These are phyloP conservation scores for Melocanna baccifera DNA, from an alignment of 176 grass and related monocot species.

Conservation along the genomic window DNA sequence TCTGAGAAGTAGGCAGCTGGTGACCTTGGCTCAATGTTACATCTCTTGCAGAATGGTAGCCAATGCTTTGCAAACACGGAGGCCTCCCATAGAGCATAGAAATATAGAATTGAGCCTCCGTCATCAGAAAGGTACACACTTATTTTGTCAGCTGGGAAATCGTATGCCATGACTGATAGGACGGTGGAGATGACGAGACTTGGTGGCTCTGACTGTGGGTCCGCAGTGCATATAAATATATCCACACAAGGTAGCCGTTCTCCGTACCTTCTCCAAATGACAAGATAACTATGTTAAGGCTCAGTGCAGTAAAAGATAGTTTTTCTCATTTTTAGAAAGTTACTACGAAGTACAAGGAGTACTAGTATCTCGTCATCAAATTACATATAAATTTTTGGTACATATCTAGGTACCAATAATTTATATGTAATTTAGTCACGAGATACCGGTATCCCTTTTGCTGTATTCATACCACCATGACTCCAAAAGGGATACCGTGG, in stretches of 20 bases:
- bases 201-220: constrained; percentile 57
- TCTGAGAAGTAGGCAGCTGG: constrained; percentile 55
- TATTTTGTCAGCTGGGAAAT: constrained; percentile 59
- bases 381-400: too few relatives aligned
- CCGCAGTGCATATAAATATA: constrained; percentile 73
- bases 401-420: too few relatives aligned
- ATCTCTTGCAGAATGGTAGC: constrained; percentile 69
- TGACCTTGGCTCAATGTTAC: constrained; percentile 61
- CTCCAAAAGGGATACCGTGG: too few relatives aligned
- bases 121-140: constrained; percentile 80
- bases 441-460: too few relatives aligned
- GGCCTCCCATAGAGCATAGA: constrained; percentile 67
- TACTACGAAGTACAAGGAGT: too few relatives aligned
- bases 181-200: constrained; percentile 61
- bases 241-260: constrained; percentile 53
- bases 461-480: too few relatives aligned
- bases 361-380: too few relatives aligned
- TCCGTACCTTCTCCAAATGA: constrained; percentile 38
- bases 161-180: constrained; percentile 68
- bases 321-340: too few relatives aligned
- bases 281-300: not conserved
- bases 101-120: constrained; percentile 60
- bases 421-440: too few relatives aligned
- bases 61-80: constrained; percentile 56
- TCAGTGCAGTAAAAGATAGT: not conserved